A percentile compares a stretch with the other conserved stretches of the same genome.
phyloP scores from a whole-genome alignment of 2,329 filamentous ascomycete genomes.

The Hymenoscyphus scutula region DNA sequence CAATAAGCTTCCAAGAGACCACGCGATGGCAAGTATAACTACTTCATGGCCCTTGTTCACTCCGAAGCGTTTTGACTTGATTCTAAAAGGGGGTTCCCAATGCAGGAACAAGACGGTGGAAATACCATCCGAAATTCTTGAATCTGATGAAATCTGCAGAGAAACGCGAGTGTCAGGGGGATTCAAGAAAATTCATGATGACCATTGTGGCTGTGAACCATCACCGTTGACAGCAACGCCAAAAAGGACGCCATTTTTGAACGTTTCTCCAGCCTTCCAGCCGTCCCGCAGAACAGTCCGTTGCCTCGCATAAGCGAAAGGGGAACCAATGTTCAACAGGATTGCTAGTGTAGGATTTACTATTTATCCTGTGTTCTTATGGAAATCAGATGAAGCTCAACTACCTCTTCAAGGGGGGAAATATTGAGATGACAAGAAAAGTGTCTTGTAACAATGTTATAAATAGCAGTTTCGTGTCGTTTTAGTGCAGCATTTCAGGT shows the following conservation, averaged over 20 bases:
- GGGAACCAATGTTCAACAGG: slow-evolving; percentile 2
- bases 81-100: background rate
- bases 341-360: slow-evolving; percentile 6
- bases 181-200: background rate
- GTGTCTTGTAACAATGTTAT: slow-evolving; percentile 6
- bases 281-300: slow-evolving; percentile 6
- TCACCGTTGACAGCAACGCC: background rate
- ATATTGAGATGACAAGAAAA: slow-evolving; percentile 1
- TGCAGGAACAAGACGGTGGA: background rate
- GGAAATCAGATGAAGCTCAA: background rate
- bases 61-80: background rate
- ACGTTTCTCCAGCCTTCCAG: slow-evolving; percentile 10
- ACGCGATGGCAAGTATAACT: background rate
- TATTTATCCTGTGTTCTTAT: background rate
- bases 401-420: background rate
- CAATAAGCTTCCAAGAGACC: slow-evolving; percentile 8
- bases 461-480: slow-evolving; percentile 10
- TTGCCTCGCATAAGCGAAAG: slow-evolving; percentile 7
- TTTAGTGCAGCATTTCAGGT: slow-evolving; percentile 6
- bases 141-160: slow-evolving; percentile 7
- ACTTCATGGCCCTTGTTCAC: background rate
- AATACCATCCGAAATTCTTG: slow-evolving; percentile 10
- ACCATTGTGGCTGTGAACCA: background rate
- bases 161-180: slow-evolving; percentile 5
- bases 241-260: background rate